Evolutionary conservation across 768 basidiomycete species (phyloP).

Genomic region (Leccinum pellstonianum): DNA sequence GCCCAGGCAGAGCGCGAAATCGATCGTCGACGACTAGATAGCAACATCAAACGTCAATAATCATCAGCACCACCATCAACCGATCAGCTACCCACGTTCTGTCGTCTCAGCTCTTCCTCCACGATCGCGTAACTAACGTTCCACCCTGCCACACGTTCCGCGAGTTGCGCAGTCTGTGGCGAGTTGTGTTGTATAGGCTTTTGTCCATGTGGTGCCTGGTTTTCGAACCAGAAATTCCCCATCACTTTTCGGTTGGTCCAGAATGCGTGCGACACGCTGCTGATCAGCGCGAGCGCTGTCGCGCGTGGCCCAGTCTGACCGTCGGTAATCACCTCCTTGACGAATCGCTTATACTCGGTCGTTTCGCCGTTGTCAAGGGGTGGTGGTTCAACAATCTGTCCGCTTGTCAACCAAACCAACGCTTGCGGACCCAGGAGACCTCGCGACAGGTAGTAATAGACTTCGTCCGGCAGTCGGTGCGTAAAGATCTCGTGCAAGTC

Average conservation of each 20-base stretch:
- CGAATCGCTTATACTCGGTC: conserved; percentile 89
- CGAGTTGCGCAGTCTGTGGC: conserved; percentile 77
- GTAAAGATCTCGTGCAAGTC: conserved; percentile 97
- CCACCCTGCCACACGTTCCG: conserved; percentile 88
- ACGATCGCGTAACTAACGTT: conserved; percentile 81
- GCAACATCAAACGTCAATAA: conserved; percentile 24
- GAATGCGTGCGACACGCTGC: conserved; percentile 72
- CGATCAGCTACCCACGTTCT: conserved; percentile 70
- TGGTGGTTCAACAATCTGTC: conserved; percentile 79
- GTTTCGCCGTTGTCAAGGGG: conserved; percentile 96
- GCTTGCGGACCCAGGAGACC: conserved; percentile 88
- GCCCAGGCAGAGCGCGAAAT: conserved; percentile 91
- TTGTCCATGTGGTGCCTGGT: conserved; percentile 43
- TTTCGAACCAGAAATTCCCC: conserved; percentile 77
- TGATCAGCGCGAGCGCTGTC: conserved; percentile 84
- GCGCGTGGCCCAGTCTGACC: conserved; percentile 92
- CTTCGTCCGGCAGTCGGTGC: conserved; percentile 89
- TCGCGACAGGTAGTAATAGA: conserved; percentile 94
- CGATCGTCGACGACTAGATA: conserved; percentile 90
- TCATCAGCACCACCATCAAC: conserved; percentile 21
- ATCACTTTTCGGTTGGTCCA: conserved; percentile 79
- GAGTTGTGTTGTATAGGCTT: conserved; percentile 72
- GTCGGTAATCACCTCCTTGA: conserved; percentile 96
- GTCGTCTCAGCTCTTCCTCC: conserved; percentile 92
- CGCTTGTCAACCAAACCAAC: conserved; percentile 91